phyloP scores from a whole-genome alignment of 75 land plant genomes.

The Cryptomeria japonica region DNA sequence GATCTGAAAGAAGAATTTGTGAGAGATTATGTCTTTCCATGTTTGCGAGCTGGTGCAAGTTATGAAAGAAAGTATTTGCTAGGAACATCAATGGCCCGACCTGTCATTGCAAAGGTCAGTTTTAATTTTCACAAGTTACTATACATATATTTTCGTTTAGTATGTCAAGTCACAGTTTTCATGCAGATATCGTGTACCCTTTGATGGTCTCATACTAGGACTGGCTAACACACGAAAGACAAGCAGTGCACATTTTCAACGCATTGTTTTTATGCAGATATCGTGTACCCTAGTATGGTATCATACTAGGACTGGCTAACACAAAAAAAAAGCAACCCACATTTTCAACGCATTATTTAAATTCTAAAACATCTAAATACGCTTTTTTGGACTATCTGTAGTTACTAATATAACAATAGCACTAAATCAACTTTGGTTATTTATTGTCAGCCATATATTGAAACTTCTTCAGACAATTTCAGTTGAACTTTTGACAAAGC shows the following conservation, averaged over 20 bases:
- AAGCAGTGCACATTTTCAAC: no score
- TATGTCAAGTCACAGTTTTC: no score
- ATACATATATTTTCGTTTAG: background rate
- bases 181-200: background rate
- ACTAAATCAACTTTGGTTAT: background rate
- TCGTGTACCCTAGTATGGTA: background rate
- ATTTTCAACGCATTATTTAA: background rate
- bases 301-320: background rate
- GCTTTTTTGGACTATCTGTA: background rate
- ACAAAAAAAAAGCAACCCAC: background rate
- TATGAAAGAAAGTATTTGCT: constrained; percentile 97
- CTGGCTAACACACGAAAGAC: background rate
- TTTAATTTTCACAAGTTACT: background rate
- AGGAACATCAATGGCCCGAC: constrained; percentile 99
- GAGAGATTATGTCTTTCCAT: constrained; percentile 86
- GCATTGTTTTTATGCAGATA: background rate
- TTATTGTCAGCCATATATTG: background rate
- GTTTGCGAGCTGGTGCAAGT: constrained; percentile 95
- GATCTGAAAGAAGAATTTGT: constrained; percentile 98
- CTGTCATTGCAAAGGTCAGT: constrained; percentile 95
- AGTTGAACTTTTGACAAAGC: background rate
- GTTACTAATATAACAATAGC: background rate
- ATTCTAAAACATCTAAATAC: background rate
- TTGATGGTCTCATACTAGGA: background rate
- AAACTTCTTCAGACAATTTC: background rate